Base-by-base conservation (phyloP, 2,329 filamentous ascomycete genomes). In the Ophiostoma sp. region DNA sequence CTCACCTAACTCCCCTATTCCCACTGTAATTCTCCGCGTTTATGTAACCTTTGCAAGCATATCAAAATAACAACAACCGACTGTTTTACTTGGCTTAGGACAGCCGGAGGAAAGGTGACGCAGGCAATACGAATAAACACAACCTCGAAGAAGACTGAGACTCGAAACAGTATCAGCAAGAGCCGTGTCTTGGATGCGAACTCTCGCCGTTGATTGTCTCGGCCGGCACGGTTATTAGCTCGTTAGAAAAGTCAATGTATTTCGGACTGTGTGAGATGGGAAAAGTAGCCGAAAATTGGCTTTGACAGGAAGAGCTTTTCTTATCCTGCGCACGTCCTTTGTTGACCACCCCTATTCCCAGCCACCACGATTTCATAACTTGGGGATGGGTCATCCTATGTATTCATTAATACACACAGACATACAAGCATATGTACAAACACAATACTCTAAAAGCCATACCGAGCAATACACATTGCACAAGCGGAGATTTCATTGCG, bases 401-500 rank as follows among this genome's bases (percentile, higher is more conserved):
- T 27, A 27, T 27, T 27, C 27, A 27, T 27, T 27, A 27, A 27
- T 27, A 27, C 27, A 27, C 27, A 27, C 27, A 27, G 27, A 27
- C 27, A 27, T 27, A 27, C 27, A 27, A 27, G 27, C 27, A 27
- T 27, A 27, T 27, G 11, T 6, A 11, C 7, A 11, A 55, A 36
- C 8, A 8, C 8, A 55, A 55, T 27, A 27, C n/a, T 55, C 49
- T 27, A 27, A 27, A 27, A 27, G 27, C 49, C 49, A 14, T 55
- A 55, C 49, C 27, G 49, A 55, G 27, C 27, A 55, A 52, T 52
- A 52, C 47, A 47, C 11, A 47, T 18, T 52, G n/a, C 18, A 27
- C 42, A 36, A 41, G 63, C 66, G 45, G 38, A 55, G n/a, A n/a
- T 58, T 62, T 55, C 38, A 64, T 67, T 64, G 66, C 41, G 63